phyloP scores from a whole-genome alignment of 495 filamentous ascomycete genomes.

The Penicillium macrosclerotiorum region DNA sequence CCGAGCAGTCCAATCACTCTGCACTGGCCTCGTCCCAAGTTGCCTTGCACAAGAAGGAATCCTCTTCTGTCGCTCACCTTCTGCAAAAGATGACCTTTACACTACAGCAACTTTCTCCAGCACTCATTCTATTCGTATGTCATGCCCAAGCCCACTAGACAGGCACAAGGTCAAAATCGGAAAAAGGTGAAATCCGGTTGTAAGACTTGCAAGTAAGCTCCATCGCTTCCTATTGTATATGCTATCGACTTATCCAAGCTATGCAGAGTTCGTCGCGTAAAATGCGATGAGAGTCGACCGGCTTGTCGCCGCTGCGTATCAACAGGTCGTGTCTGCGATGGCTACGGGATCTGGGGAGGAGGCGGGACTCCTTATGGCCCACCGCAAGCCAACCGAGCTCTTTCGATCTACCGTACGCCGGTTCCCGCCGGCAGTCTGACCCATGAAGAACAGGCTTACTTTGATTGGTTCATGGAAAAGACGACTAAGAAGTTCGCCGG shows the following conservation, averaged over 20 bases:
- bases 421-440: constrained; percentile 23
- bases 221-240: background rate
- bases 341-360: constrained; percentile 54
- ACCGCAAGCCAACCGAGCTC: constrained; percentile 22
- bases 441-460: constrained; percentile 51
- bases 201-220: constrained; percentile 28
- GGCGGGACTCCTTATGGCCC: constrained; percentile 30
- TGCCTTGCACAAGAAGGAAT: no score
- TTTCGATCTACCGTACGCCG: constrained; percentile 19
- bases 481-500: constrained; percentile 59
- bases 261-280: constrained; percentile 44
- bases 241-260: background rate
- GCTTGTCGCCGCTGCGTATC: constrained; percentile 52
- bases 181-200: constrained; percentile 27
- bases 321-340: constrained; percentile 57
- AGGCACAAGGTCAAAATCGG: background rate
- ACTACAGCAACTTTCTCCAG: no score
- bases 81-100: no score
- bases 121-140: no score
- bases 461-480: constrained; percentile 57
- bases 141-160: background rate
- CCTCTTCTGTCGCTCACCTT: no score
- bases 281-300: constrained; percentile 58
- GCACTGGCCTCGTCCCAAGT: background rate
- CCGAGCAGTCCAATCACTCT: constrained; percentile 14